Evolutionary conservation across 345 rosid genomes (phyloP), one percentile per base, ranked within the genome.

Genomic region (Eucalyptus polyanthemos): DNA sequence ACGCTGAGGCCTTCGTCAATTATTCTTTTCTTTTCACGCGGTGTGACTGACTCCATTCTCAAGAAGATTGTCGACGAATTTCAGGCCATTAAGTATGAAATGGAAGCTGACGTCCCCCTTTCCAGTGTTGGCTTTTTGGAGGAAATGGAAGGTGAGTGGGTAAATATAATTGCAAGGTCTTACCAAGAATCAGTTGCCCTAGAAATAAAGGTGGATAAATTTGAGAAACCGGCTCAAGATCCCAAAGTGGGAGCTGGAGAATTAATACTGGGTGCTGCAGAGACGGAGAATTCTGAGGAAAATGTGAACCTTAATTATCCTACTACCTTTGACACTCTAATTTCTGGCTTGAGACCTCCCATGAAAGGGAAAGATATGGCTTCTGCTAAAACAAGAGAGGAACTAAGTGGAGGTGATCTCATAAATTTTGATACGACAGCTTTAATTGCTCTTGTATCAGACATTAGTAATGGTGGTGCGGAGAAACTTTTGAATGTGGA

Each of bases 361-460:
- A 6, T 24, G 34, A 83, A 87, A 22, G 88, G 72, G 22, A 90
- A 81, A 88, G 87, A 72, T 54, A 89, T 87, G 87, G 91, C 60
- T 31, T 56, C 88, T 65, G 86, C 88, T 87, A 45, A 51, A 31
- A 60, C 86, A 19, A 65, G 60, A 76, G 87, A 40, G 62, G 80
- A 87, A 86, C 80, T 65, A 4, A 88, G 89, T 76, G 94, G 90
- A 60, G 93, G 89, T 47, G 92, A 92, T 72, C 62, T 93, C 87
- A 47, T 96, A 87, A 97, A 97, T 91, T 94, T 95, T 87, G 98
- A 96, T 90, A 96, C 99, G 5, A 97, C 99, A 24, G 96, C 98
- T 81, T 91, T 98, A 92, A 89, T 98, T 92, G 97, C 99, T 91
- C 88, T 95, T 27, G 97, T 98, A 37, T 98, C 98, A 12, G 99